These are phyloP conservation scores for Combretum micranthum DNA, from an alignment of 345 rosid genomes.

Conservation along the genomic window DNA sequence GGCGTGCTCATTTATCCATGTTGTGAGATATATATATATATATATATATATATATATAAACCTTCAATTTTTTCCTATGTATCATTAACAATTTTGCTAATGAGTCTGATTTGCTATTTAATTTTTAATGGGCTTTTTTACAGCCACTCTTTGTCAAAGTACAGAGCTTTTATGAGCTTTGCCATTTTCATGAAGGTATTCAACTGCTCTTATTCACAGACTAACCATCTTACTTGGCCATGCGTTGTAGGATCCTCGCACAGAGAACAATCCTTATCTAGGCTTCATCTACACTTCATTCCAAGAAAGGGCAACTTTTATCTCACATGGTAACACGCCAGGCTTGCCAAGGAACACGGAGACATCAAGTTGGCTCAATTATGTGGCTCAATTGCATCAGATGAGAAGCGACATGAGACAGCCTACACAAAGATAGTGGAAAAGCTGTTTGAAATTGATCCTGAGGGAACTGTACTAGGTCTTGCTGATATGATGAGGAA, in stretches of 20 bases:
- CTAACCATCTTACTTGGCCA: neutral
- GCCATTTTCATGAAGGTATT: too few species aligned
- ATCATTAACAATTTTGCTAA: too few species aligned
- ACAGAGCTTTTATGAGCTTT: too few species aligned
- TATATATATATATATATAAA: too few species aligned
- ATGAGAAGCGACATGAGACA: slow-evolving; percentile 92
- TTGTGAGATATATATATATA: too few species aligned
- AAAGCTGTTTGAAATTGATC: slow-evolving; percentile 84
- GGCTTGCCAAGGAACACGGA: slow-evolving; percentile 80
- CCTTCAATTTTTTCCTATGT: too few species aligned
- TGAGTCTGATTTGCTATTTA: too few species aligned
- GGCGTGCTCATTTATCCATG: too few species aligned
- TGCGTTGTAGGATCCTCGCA: slow-evolving; percentile 56
- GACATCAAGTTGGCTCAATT: slow-evolving; percentile 79
- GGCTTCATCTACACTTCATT: slow-evolving; percentile 93
- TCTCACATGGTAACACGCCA: slow-evolving; percentile 96
- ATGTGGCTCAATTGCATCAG: slow-evolving; percentile 83
- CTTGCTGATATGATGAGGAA: slow-evolving; percentile 96
- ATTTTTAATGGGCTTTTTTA: too few species aligned
- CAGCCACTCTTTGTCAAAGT: too few species aligned
- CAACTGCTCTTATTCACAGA: too few species aligned
- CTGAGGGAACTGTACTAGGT: slow-evolving; percentile 62
- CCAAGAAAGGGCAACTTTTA: slow-evolving; percentile 95
- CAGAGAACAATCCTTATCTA: slow-evolving; percentile 82
- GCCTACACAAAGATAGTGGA: slow-evolving; percentile 87